Evolutionary conservation across 2,329 filamentous ascomycete genomes (phyloP).

Genomic region (Stemphylium lycopersici): DNA sequence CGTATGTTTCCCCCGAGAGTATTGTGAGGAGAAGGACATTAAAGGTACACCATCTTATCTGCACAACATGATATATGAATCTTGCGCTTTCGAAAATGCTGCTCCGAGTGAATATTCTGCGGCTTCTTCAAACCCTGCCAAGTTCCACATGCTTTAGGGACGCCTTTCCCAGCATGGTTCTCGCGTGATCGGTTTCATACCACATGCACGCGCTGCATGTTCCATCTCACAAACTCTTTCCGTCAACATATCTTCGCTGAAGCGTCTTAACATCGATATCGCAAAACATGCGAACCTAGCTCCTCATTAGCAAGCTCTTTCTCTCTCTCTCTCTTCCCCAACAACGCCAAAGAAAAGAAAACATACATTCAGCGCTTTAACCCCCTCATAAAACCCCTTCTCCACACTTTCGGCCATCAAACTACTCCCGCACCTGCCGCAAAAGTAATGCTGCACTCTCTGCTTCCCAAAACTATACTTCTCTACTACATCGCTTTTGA

Average conservation of each 20-base stretch:
- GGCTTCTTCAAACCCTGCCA: too few species aligned
- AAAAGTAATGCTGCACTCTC: constrained; percentile 40
- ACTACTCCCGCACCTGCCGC: constrained; percentile 36
- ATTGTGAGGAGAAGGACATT: too few species aligned
- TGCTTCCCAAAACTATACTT: constrained; percentile 38
- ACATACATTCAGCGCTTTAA: constrained; percentile 40
- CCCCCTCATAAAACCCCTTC: constrained; percentile 35
- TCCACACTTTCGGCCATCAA: constrained; percentile 36
- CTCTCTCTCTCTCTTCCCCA: too few species aligned
- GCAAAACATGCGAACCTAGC: not conserved
- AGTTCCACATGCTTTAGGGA: too few species aligned
- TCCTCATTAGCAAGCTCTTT: not conserved
- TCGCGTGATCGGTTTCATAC: too few species aligned
- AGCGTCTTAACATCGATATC: not conserved
- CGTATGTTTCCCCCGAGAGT: too few species aligned
- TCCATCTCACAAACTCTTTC: not conserved
- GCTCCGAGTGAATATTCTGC: too few species aligned
- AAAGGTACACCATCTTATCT: too few species aligned
- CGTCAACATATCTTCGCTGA: not conserved
- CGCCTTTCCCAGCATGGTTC: too few species aligned
- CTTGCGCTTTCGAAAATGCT: too few species aligned
- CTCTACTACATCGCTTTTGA: constrained; percentile 20
- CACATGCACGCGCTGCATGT: too few species aligned
- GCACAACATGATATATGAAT: too few species aligned
- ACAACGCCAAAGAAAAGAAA: not conserved